These are phyloP conservation scores for Colletotrichum shisoi DNA, from an alignment of 2,329 filamentous ascomycete genomes.

Conservation along the genomic window DNA sequence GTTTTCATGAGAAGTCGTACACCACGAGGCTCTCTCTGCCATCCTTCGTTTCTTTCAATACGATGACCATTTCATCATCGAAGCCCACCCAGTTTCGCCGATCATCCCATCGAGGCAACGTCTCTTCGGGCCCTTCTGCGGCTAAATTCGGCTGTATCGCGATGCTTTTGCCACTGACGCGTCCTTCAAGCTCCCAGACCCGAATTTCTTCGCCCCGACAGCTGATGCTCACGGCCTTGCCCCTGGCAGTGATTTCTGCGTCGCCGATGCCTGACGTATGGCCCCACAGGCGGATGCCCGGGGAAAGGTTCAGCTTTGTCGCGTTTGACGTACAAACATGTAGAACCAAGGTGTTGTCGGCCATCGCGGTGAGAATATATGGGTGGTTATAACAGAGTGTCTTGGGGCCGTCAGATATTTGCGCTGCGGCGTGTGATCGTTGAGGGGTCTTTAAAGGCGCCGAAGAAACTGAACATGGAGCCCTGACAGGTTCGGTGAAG, in stretches of 20 bases:
- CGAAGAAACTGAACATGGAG: constrained; percentile 21
- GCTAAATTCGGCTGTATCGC: constrained; percentile 56
- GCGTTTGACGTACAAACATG: constrained; percentile 80
- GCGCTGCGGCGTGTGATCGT: constrained; percentile 24
- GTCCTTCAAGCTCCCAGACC: constrained; percentile 88
- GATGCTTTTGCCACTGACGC: constrained; percentile 60
- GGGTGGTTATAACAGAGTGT: constrained; percentile 78
- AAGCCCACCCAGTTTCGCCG: constrained; percentile 78
- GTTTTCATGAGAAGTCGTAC: constrained; percentile 79
- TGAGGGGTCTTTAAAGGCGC: constrained; percentile 3
- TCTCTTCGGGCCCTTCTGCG: constrained; percentile 3
- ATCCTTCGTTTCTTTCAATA: constrained; percentile 74
- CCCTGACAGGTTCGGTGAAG: constrained; percentile 49
- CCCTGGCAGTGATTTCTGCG: constrained; percentile 82
- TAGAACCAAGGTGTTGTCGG: constrained; percentile 86
- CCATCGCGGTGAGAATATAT: constrained; percentile 82
- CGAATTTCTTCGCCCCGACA: constrained; percentile 78
- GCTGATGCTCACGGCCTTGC: constrained; percentile 91
- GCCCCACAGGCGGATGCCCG: constrained; percentile 82
- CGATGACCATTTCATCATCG: constrained; percentile 90
- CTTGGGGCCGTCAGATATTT: constrained; percentile 58
- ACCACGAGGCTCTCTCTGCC: constrained; percentile 79
- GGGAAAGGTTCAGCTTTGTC: constrained; percentile 71
- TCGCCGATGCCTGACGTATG: constrained; percentile 90
- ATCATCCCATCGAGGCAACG: constrained; percentile 53